phyloP scores from a whole-genome alignment of 495 filamentous ascomycete genomes.

The Cudoniella acicularis region DNA sequence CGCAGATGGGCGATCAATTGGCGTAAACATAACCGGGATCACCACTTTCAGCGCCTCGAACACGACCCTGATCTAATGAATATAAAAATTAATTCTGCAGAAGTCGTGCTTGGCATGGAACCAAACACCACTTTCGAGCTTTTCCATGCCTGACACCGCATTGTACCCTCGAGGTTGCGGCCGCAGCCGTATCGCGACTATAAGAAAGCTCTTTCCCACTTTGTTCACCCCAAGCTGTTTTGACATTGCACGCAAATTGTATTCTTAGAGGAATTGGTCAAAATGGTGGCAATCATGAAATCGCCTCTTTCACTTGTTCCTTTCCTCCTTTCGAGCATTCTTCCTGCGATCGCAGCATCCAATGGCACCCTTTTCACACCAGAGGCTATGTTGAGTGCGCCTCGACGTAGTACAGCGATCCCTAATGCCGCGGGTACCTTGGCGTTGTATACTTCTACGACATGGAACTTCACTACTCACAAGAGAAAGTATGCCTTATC shows the following conservation, averaged over 20 bases:
- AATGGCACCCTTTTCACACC: constrained; percentile 59
- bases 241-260: not conserved
- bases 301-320: not conserved
- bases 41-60: not conserved
- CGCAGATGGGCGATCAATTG: not conserved
- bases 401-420: constrained; percentile 68
- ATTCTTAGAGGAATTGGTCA: not conserved
- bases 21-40: not conserved
- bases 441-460: constrained; percentile 64
- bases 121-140: not conserved
- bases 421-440: constrained; percentile 68
- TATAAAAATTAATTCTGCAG: not conserved
- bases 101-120: not conserved
- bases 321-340: not conserved
- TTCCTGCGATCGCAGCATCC: constrained; percentile 24
- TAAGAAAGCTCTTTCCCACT: not conserved
- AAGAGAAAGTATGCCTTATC: constrained; percentile 67
- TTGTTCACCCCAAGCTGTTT: not conserved
- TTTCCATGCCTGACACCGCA: not conserved
- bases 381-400: constrained; percentile 77
- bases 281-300: constrained; percentile 1
- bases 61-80: not conserved
- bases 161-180: not conserved
- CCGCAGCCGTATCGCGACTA: not conserved
- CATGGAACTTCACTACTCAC: constrained; percentile 79